Evolutionary conservation across 352 stramenopile species (phyloP).

Genomic region (Phytophthora melonis): DNA sequence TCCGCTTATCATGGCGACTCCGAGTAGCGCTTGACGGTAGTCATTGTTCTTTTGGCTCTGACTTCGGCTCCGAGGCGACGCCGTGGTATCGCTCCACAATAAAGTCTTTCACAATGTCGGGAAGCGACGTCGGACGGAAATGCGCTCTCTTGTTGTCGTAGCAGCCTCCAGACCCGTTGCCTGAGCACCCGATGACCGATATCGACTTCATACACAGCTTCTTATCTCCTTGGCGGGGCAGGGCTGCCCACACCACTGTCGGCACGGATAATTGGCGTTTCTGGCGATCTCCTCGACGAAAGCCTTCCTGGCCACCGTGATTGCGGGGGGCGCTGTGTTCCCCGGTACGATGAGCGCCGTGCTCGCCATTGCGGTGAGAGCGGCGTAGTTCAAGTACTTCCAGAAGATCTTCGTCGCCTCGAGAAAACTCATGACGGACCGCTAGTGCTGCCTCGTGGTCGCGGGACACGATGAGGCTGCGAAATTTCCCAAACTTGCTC

Average conservation of each 20-base stretch:
- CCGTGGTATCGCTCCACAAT: constrained; percentile 1
- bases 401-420: constrained; percentile 10
- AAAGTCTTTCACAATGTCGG: not conserved
- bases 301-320: too few relatives aligned
- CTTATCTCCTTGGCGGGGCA: constrained; percentile 7
- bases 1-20: too few relatives aligned
- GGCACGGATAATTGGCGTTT: not conserved
- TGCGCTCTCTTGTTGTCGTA: constrained; percentile 13
- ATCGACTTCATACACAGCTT: constrained; percentile 15
- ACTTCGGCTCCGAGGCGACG: not conserved
- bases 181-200: not conserved
- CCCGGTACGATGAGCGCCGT: too few relatives aligned
- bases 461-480: not conserved
- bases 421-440: constrained; percentile 3
- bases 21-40: too few relatives aligned
- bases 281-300: not conserved
- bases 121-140: constrained; percentile 1
- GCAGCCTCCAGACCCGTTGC: constrained; percentile 4
- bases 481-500: not conserved
- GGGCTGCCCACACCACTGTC: not conserved
- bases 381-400: constrained; percentile 10
- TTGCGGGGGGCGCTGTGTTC: too few relatives aligned
- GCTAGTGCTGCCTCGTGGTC: not conserved
- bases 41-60: too few relatives aligned
- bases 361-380: not conserved